These are phyloP conservation scores for Leishmania guyanensis DNA, from an alignment of 208 protist genomes.

Conservation along the genomic window DNA sequence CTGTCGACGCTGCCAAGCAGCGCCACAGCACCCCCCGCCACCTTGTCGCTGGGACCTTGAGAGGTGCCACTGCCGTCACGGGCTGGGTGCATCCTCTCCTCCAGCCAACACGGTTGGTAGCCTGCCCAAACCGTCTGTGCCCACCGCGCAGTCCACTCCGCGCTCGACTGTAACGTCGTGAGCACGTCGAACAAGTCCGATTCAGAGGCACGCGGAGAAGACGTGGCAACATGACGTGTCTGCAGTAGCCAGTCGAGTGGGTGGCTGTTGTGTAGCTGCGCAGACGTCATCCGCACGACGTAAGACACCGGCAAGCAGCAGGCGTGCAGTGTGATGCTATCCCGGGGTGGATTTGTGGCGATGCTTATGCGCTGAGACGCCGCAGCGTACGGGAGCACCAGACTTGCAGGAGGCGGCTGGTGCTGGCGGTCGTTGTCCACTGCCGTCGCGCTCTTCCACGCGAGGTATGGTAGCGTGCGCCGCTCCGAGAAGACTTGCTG, in stretches of 20 bases:
- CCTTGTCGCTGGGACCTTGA: background rate
- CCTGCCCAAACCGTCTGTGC: conserved; percentile 22
- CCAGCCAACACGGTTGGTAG: conserved; percentile 27
- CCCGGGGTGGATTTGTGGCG: background rate
- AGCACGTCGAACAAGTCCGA: conserved; percentile 13
- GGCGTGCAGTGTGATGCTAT: conserved; percentile 18
- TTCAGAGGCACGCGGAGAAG: background rate
- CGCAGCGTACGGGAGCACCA: conserved; percentile 12
- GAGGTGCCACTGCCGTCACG: background rate
- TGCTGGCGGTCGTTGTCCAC: background rate
- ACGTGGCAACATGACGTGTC: background rate
- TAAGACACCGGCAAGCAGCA: conserved; percentile 21
- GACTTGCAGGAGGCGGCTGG: conserved; percentile 11
- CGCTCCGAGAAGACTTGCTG: conserved; percentile 28
- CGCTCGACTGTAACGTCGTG: conserved; percentile 17
- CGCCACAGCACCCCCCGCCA: background rate
- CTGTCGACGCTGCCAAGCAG: background rate
- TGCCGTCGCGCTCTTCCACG: background rate
- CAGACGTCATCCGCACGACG: conserved; percentile 2
- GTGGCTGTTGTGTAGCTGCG: conserved; percentile 1
- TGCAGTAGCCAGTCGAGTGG: conserved; percentile 29
- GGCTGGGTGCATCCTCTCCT: background rate
- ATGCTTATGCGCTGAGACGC: background rate
- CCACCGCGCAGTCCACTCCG: conserved; percentile 15
- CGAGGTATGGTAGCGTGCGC: conserved; percentile 27